Percentiles rank a stretch among this genome's conserved stretches.
Evolutionary conservation across 2,329 filamentous ascomycete species (phyloP).

Genomic region (Epichloe coenophiala): DNA sequence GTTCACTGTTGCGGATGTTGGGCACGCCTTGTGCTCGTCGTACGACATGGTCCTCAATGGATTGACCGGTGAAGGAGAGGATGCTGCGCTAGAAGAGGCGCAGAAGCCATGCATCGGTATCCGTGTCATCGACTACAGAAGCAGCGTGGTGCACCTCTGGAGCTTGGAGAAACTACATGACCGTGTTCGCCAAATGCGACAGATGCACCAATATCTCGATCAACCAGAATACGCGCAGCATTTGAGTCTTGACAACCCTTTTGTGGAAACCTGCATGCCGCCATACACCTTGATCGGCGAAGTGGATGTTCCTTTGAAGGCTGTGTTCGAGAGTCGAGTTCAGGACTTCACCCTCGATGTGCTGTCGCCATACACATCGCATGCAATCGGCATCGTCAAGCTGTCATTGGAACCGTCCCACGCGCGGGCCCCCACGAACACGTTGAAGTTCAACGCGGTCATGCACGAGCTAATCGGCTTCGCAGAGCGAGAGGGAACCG

Average conservation of each 20-base stretch:
- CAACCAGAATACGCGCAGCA: constrained; percentile 91
- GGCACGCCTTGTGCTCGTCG: constrained; percentile 79
- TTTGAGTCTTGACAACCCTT: constrained; percentile 84
- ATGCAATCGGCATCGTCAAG: constrained; percentile 80
- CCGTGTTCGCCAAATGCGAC: constrained; percentile 81
- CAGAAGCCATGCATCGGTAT: constrained; percentile 85
- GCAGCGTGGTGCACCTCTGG: constrained; percentile 81
- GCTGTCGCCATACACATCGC: constrained; percentile 80
- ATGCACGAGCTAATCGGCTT: constrained; percentile 96
- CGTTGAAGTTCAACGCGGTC: constrained; percentile 94
- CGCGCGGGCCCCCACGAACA: constrained; percentile 74
- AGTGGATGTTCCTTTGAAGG: constrained; percentile 78
- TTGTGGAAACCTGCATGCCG: constrained; percentile 80
- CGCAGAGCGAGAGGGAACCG: constrained; percentile 84
- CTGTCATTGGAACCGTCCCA: constrained; percentile 87
- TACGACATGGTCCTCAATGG: constrained; percentile 95
- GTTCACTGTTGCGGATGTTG: constrained; percentile 80
- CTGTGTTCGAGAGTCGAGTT: constrained; percentile 87
- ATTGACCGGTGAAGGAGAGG: constrained; percentile 71
- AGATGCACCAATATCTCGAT: constrained; percentile 93
- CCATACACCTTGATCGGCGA: constrained; percentile 89
- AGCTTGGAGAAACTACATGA: constrained; percentile 84
- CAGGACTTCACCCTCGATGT: constrained; percentile 91
- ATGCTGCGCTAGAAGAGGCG: constrained; percentile 65
- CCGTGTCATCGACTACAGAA: constrained; percentile 80